Evolutionary conservation across 1,284 basidiomycete genomes (phyloP).

Genomic region (Rhodotorula sp.): DNA sequence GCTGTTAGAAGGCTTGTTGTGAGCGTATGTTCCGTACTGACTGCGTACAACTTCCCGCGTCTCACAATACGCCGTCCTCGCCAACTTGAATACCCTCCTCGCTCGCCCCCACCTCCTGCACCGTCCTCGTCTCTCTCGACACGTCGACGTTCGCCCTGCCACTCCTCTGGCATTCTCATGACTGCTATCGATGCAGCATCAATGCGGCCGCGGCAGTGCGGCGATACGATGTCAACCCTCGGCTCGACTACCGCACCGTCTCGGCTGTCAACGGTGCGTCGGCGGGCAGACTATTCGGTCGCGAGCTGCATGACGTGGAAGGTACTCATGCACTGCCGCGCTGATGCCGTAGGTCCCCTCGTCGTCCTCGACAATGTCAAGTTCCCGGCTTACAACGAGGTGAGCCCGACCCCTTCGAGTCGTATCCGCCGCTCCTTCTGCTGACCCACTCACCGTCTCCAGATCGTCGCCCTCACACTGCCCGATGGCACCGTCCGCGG

Average conservation of each 20-base stretch:
- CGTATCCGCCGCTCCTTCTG: too few relatives aligned
- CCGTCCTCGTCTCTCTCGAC: not conserved
- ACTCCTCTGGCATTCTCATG: not conserved
- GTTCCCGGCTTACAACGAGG: constrained; percentile 99
- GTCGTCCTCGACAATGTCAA: constrained; percentile 99
- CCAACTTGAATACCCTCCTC: not conserved
- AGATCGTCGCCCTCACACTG: constrained; percentile 78
- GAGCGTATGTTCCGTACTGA: not conserved
- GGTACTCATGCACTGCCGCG: constrained; percentile 28
- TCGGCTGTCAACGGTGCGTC: constrained; percentile 55
- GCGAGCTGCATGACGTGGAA: not conserved
- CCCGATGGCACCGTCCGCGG: constrained; percentile 94
- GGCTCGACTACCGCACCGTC: constrained; percentile 60
- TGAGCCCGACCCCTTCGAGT: constrained; percentile 49
- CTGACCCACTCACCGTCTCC: not conserved
- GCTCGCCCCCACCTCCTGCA: not conserved
- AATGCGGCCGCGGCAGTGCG: constrained; percentile 52
- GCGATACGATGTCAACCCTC: constrained; percentile 66
- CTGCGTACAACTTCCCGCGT: not conserved
- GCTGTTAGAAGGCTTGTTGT: not conserved
- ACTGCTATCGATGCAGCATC: constrained; percentile 14
- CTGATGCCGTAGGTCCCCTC: constrained; percentile 52
- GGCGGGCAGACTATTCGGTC: not conserved
- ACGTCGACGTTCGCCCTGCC: not conserved
- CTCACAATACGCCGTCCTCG: not conserved